phyloP scores from a whole-genome alignment of 306 rosid species.

The Styphnolobium japonicum region DNA sequence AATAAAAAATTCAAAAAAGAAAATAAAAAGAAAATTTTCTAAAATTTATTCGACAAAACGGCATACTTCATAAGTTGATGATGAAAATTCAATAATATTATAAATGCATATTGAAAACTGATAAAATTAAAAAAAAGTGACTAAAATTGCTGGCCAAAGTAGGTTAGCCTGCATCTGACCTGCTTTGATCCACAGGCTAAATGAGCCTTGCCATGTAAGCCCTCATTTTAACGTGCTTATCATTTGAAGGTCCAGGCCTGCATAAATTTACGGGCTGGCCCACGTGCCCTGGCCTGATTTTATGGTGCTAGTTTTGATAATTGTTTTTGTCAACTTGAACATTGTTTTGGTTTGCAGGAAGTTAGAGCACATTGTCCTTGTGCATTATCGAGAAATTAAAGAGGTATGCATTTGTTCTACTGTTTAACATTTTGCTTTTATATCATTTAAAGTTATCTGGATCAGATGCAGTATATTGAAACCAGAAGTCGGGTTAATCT shows the following conservation, averaged over 20 bases:
- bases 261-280: neutral
- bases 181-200: neutral
- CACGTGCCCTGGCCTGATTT: neutral
- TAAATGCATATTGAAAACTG: neutral
- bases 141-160: neutral
- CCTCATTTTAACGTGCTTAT: neutral
- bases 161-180: neutral
- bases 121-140: neutral
- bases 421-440: neutral
- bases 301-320: neutral
- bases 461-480: conserved; percentile 9
- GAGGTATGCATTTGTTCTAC: conserved; percentile 43
- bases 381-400: conserved; percentile 66
- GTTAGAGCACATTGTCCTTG: conserved; percentile 75
- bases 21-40: neutral
- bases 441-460: neutral
- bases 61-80: neutral
- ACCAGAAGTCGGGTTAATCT: neutral
- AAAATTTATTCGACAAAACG: neutral
- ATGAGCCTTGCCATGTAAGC: neutral
- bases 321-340: neutral
- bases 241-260: neutral
- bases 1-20: neutral
- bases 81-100: neutral
- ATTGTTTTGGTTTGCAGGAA: conserved; percentile 46